Percentiles rank a stretch among this genome's conserved stretches.
These are phyloP conservation scores for Annulohypoxylon bovei DNA, from an alignment of 495 filamentous ascomycete species.

Conservation along the genomic window DNA sequence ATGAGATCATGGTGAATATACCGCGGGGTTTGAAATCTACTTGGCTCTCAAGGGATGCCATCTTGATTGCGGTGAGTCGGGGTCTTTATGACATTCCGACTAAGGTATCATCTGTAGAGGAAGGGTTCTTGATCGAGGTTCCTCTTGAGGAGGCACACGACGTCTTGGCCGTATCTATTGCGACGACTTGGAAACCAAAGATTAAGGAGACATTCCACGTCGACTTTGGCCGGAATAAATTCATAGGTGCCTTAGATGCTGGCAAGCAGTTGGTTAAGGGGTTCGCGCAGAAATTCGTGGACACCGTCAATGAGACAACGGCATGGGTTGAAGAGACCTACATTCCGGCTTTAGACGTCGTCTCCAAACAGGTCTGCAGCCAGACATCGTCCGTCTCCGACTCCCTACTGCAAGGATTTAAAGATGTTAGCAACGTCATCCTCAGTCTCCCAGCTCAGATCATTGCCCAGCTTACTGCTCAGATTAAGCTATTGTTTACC, in stretches of 20 bases:
- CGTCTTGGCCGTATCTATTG: conserved; percentile 54
- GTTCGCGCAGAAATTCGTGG: conserved; percentile 48
- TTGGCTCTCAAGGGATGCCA: conserved; percentile 55
- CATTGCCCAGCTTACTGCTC: conserved; percentile 36
- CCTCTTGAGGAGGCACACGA: conserved; percentile 53
- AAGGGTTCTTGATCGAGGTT: conserved; percentile 58
- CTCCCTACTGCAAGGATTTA: conserved; percentile 39
- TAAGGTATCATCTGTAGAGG: conserved; percentile 54
- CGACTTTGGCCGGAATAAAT: conserved; percentile 53
- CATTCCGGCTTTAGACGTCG: conserved; percentile 44
- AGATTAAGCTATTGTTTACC: conserved; percentile 39
- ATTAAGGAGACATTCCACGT: conserved; percentile 58
- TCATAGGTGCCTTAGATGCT: conserved; percentile 50
- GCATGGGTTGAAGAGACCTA: conserved; percentile 48
- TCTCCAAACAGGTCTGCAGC: conserved; percentile 46
- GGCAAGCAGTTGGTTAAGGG: conserved; percentile 52
- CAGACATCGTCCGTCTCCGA: conserved; percentile 47
- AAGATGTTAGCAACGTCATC: conserved; percentile 40
- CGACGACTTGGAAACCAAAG: conserved; percentile 55
- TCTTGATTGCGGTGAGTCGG: conserved; percentile 56
- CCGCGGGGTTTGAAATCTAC: conserved; percentile 49
- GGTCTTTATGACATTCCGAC: conserved; percentile 51
- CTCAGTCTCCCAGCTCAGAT: conserved; percentile 30
- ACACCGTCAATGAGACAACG: conserved; percentile 48
- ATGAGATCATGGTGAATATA: conserved; percentile 54